Conservation (phyloP, 177 flowering plant genomes). For the Telopea speciosissima region DNA sequence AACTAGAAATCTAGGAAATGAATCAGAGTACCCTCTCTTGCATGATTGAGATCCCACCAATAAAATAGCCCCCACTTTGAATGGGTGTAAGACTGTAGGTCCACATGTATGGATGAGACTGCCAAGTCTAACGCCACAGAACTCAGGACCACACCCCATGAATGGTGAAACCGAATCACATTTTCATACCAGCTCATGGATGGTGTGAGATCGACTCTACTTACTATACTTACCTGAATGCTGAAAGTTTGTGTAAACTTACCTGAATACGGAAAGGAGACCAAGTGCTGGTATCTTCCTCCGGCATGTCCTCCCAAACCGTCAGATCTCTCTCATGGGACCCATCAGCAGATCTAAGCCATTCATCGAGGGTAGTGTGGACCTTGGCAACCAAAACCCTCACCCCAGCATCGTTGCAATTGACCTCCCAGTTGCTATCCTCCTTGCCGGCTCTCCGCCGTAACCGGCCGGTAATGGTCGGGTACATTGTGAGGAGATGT, state of each 20-base stretch:
- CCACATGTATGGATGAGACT: no score
- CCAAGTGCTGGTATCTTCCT: conserved; percentile 55
- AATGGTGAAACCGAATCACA: no score
- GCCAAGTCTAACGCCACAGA: no score
- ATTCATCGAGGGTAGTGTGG: conserved; percentile 43
- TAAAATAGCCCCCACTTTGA: no score
- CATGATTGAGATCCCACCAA: no score
- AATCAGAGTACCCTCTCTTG: no score
- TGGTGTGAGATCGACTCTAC: no score
- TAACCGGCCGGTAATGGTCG: conserved; percentile 61
- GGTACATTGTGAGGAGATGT: conserved; percentile 41
- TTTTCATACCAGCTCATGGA: no score
- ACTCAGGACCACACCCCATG: no score
- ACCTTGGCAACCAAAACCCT: conserved; percentile 50
- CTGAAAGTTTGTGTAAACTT: not conserved
- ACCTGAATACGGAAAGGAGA: conserved; percentile 80
- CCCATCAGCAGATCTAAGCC: conserved; percentile 54
- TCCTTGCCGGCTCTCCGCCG: conserved; percentile 23
- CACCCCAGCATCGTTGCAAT: conserved; percentile 71
- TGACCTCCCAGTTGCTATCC: conserved; percentile 57
- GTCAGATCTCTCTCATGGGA: conserved; percentile 52
- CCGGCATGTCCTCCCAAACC: conserved; percentile 63
- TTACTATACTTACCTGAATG: no score
- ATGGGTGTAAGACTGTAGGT: no score
- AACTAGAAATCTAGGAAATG: no score